Conservation (phyloP, 2,329 filamentous ascomycete genomes). For the Escovopsis sp. region DNA sequence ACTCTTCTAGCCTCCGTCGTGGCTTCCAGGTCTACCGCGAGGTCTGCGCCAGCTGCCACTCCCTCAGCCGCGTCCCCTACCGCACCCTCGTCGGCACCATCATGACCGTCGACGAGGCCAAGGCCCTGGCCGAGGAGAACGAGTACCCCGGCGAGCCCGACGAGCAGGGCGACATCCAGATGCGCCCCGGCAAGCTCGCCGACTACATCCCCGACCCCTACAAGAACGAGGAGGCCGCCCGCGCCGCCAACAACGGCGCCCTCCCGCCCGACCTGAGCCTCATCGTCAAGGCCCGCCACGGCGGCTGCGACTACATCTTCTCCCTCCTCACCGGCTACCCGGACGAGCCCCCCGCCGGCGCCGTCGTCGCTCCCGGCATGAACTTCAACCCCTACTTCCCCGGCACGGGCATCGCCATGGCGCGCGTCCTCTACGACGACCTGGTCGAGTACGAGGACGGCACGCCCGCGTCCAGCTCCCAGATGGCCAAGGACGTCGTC, state of each 20-base stretch:
- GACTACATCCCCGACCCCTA: conserved; percentile 92
- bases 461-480: conserved; percentile 84
- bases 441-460: conserved; percentile 96
- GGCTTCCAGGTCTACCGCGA: conserved; percentile 99
- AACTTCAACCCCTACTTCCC: conserved; percentile 99
- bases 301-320: conserved; percentile 98
- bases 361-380: conserved; percentile 69
- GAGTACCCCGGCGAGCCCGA: conserved; percentile 98
- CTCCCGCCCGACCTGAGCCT: conserved; percentile 93
- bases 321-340: conserved; percentile 92
- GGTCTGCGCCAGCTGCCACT: conserved; percentile 97
- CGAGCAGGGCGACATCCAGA: conserved; percentile 94
- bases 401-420: conserved; percentile 97
- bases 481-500: conserved; percentile 99
- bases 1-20: conserved; percentile 64
- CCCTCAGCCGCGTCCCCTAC: conserved; percentile 85
- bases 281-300: conserved; percentile 95
- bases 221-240: conserved; percentile 97
- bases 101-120: conserved; percentile 95
- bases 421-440: conserved; percentile 92
- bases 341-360: conserved; percentile 86
- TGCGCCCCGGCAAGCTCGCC: conserved; percentile 95
- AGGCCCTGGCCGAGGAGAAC: conserved; percentile 91
- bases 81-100: conserved; percentile 77
- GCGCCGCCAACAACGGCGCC: conserved; percentile 95